Conservation (phyloP, 345 rosid genomes). For the Cochlearia excelsa region DNA sequence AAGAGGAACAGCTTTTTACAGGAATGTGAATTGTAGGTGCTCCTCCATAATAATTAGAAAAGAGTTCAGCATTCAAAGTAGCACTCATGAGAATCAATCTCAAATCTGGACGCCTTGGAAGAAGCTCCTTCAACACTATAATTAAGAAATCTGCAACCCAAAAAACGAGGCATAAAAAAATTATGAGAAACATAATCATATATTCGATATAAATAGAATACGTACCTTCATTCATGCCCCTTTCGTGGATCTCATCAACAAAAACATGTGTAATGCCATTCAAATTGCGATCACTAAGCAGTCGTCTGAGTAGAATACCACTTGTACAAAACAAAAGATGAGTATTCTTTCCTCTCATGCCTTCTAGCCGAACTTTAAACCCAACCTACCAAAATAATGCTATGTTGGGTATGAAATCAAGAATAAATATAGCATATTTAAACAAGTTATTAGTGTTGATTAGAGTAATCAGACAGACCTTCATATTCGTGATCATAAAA, state of each 20-base stretch:
- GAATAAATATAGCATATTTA: slow-evolving; percentile 36
- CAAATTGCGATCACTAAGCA: slow-evolving; percentile 86
- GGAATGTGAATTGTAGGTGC: slow-evolving; percentile 94
- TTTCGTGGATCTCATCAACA: slow-evolving; percentile 97
- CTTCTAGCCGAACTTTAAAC: slow-evolving; percentile 96
- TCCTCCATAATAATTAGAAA: slow-evolving; percentile 83
- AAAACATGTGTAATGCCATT: slow-evolving; percentile 92
- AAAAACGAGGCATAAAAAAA: slow-evolving; percentile 7
- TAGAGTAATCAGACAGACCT: slow-evolving; percentile 8
- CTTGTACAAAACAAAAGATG: slow-evolving; percentile 94
- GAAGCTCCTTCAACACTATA: slow-evolving; percentile 96
- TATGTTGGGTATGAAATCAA: slow-evolving; percentile 54
- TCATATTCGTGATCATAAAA: slow-evolving; percentile 1
- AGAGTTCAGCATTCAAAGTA: slow-evolving; percentile 92
- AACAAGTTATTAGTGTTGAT: neutral
- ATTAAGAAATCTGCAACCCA: slow-evolving; percentile 73
- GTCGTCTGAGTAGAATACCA: slow-evolving; percentile 88
- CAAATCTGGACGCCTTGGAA: slow-evolving; percentile 89
- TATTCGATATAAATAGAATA: slow-evolving; percentile 5
- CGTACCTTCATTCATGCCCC: slow-evolving; percentile 99
- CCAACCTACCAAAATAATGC: slow-evolving; percentile 78
- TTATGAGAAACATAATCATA: slow-evolving; percentile 20
- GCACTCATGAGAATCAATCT: slow-evolving; percentile 98
- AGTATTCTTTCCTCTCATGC: slow-evolving; percentile 91
- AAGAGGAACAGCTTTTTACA: slow-evolving; percentile 42